phyloP scores from a whole-genome alignment of 1,139 yeast species.

The Saccharomyces hybrid region DNA sequence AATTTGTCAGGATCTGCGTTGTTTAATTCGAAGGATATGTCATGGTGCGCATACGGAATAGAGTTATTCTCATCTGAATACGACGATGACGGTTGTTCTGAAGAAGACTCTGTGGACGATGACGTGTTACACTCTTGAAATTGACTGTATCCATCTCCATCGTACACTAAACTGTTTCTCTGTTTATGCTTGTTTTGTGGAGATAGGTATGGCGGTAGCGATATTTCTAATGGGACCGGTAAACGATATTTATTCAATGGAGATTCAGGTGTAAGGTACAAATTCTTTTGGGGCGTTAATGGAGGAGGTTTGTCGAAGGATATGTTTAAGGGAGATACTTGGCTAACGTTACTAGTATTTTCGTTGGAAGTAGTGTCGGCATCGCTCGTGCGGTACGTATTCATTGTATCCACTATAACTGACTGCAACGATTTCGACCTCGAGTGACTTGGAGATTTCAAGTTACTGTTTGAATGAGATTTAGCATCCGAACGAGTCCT shows the following conservation, averaged over 20 bases:
- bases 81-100: background rate
- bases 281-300: slow-evolving; percentile 6
- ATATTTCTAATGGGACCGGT: slow-evolving; percentile 34
- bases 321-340: slow-evolving; percentile 10
- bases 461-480: background rate
- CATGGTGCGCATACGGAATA: slow-evolving; percentile 25
- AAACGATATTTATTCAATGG: slow-evolving; percentile 30
- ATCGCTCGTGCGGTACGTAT: slow-evolving; percentile 6
- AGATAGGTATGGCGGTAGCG: slow-evolving; percentile 34
- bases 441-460: slow-evolving; percentile 6
- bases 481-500: background rate
- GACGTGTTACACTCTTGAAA: slow-evolving; percentile 11
- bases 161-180: slow-evolving; percentile 24
- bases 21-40: slow-evolving; percentile 23
- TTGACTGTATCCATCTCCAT: slow-evolving; percentile 27
- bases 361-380: background rate
- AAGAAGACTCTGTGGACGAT: slow-evolving; percentile 4
- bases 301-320: background rate
- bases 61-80: slow-evolving; percentile 18
- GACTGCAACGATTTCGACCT: slow-evolving; percentile 25
- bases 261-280: slow-evolving; percentile 33
- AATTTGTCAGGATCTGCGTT: slow-evolving; percentile 17
- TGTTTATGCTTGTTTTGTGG: slow-evolving; percentile 28
- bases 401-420: slow-evolving; percentile 24
- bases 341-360: slow-evolving; percentile 4